Base-by-base conservation (phyloP, 176 grass and related monocot genomes). In the Carex scoparia region DNA sequence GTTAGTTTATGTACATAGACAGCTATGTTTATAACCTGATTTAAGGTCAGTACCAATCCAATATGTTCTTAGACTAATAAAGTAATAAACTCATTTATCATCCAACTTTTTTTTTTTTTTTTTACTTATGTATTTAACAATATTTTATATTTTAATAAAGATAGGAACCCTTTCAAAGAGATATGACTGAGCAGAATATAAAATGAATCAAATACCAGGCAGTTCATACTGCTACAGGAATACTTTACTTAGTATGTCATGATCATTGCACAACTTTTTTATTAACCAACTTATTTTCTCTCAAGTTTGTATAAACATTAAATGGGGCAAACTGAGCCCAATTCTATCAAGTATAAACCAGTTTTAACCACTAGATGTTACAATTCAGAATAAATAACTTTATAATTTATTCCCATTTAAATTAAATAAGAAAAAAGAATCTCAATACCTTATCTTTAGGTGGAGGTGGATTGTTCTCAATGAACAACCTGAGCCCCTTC, bases 401-500 rank as follows among this genome's bases (percentile, higher is more conserved):
- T 2, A 10, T 69, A 0, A 16, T 40, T 71, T 71, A n/a, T 16
- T 44, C 16, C 68, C 16, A 44, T 44, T 70, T 15, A 3, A 23
- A 73, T 51, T 7, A 49, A 73, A 12, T 5, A 51, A 71, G 0
- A 9, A 48, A 44, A n/a, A 30, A 12, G 23, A 12, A 40, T 33
- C 1, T 32, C 5, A 62, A 49, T 86, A 79, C 84, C 84, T 86
- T 79, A 30, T 18, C 72, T 79, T 86, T 80, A 19, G 4, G 14
- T 33, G 91, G 86, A 31, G 92, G 90, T 55, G 90, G 92, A 61
- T 97, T 97, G 87, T 89, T 87, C 81, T 93, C 84, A 48, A 97
- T 84, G 84, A 97, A 97, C 77, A 79, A 62, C 51, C 86, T 84
- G 84, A 97, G 92, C 53, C 90, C 92, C 85, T 87, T 86, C 88